Evolutionary conservation across 148 eudicot species (phyloP).

Genomic region (Rhododendron molle): DNA sequence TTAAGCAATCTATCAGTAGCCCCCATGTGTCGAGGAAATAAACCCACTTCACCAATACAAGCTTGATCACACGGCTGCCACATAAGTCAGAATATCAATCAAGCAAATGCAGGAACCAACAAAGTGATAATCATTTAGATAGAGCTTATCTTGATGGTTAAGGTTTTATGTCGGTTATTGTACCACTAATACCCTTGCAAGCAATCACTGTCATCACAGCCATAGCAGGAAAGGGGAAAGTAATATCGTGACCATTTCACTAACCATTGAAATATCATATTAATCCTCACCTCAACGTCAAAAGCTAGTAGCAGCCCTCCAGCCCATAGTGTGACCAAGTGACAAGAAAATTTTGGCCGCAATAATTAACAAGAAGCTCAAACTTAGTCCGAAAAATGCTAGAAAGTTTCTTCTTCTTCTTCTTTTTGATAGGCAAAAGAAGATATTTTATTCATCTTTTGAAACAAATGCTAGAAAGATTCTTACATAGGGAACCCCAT

Average conservation of each 20-base stretch:
- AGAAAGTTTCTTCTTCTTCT: neutral
- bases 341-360: neutral
- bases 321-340: slow-evolving; percentile 1
- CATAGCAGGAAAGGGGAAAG: neutral
- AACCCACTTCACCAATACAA: slow-evolving; percentile 82
- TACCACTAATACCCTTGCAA: neutral
- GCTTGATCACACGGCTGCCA: slow-evolving; percentile 73
- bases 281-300: neutral
- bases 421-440: neutral
- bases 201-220: neutral
- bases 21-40: slow-evolving; percentile 71
- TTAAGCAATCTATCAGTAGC: slow-evolving; percentile 81
- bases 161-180: neutral
- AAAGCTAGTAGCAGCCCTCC: neutral
- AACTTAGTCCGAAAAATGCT: neutral
- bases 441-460: neutral
- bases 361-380: neutral
- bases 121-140: neutral
- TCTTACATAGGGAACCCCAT: slow-evolving; percentile 76
- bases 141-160: neutral
- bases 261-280: neutral
- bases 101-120: neutral
- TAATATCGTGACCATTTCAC: neutral
- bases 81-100: neutral
- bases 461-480: neutral